Evolutionary conservation across 768 basidiomycete species (phyloP).

Genomic region (Multifurca ochricompacta): DNA sequence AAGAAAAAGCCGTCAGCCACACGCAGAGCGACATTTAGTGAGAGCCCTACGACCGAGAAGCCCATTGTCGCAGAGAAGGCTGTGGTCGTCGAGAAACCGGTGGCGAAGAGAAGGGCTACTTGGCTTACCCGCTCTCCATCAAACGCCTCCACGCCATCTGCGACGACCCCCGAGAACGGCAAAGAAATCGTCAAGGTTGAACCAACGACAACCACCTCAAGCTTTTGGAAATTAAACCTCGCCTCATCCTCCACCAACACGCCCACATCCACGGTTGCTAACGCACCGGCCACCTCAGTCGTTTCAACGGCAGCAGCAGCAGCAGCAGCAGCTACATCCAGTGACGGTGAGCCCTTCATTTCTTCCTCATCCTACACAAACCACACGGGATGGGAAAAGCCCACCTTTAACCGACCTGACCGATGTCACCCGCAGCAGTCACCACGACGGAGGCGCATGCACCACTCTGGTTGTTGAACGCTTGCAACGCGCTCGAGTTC

Average conservation of each 20-base stretch:
- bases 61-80: background rate
- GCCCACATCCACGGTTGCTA: background rate
- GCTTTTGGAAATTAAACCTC: slow-evolving; percentile 12
- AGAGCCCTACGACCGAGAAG: slow-evolving; percentile 1
- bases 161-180: background rate
- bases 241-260: slow-evolving; percentile 3
- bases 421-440: slow-evolving; percentile 22
- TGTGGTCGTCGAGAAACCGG: slow-evolving; percentile 1
- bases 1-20: slow-evolving; percentile 13
- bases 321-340: slow-evolving; percentile 7
- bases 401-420: no score
- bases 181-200: slow-evolving; percentile 13
- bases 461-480: slow-evolving; percentile 71
- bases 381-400: no score
- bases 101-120: slow-evolving; percentile 1
- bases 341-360: slow-evolving; percentile 15
- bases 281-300: background rate
- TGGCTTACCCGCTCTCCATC: slow-evolving; percentile 18
- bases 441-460: slow-evolving; percentile 47
- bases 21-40: slow-evolving; percentile 10
- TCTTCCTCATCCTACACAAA: background rate
- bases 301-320: background rate
- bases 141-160: slow-evolving; percentile 5
- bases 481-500: slow-evolving; percentile 66
- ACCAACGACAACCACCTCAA: background rate